Evolutionary conservation across 441 rosid genomes (phyloP), one percentile per base, ranked within the genome.

Genomic region (Pelargonium citronellum): DNA sequence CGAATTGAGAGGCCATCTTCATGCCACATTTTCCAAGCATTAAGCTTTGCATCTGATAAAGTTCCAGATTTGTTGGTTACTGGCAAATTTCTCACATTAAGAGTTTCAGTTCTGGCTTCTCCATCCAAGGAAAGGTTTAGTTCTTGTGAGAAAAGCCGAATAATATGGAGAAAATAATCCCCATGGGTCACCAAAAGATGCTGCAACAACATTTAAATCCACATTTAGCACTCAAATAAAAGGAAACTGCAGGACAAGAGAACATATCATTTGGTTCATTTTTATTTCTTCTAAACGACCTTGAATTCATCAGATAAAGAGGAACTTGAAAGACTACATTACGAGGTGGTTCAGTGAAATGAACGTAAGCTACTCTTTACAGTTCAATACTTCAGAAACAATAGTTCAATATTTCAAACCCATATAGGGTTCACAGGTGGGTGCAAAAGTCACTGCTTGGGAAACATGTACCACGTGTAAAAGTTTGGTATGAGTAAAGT

Each of bases 21-120:
- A 63, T 70, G 75, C 87, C 87, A 84, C 83, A 79, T 73, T 69
- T 71, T 82, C 87, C 87, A 84, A 58, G 87, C 86, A 72, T 82
- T 84, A 20, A 49, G 68, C 70, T 84, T 84, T 0, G 86, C 86
- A 4, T 83, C 73, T 17, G 79, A 2, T 68, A 82, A 20, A 43
- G 75, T 82, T 62, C 69, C 69, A 49, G 64, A 71, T 19, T 57
- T 55, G 72, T 58, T 77, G 69, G 75, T 30, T 46, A 37, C 53
- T 5, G 64, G 61, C 58, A 60, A 67, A 51, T 77, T 74, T 63
- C 69, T 74, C 1, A 64, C 57, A 55, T 6, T 19, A 62, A 34
- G 17, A 27, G 65, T 73, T 47, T 67, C 72, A 44, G 66, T 0
- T 51, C 16, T 74, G 41, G 68, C 80, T 75, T 75, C 84, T 6